Evolutionary conservation across 1,284 basidiomycete species (phyloP).

Genomic region (Trichosporon asahii): DNA sequence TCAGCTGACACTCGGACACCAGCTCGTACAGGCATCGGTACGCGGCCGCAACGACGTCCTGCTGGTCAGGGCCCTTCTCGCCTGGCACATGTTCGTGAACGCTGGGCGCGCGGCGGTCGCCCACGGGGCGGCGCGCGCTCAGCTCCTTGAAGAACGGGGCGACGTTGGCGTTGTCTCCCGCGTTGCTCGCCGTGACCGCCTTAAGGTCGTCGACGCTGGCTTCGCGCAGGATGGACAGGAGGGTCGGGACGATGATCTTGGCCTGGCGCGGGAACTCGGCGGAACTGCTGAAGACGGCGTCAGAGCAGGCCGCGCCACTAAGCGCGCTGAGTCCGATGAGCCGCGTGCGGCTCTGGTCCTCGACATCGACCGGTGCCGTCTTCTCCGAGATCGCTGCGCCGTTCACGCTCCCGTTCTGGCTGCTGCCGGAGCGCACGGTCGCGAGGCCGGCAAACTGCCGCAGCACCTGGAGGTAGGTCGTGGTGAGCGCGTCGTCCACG

Average conservation of each 20-base stretch:
- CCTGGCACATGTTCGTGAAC: constrained; percentile 83
- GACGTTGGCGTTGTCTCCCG: constrained; percentile 15
- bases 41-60: constrained; percentile 71
- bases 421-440: constrained; percentile 57
- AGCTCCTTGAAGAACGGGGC: constrained; percentile 78
- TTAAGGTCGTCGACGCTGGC: constrained; percentile 63
- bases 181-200: constrained; percentile 62
- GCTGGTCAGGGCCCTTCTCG: constrained; percentile 72
- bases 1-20: constrained; percentile 70
- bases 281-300: constrained; percentile 75
- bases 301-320: constrained; percentile 75
- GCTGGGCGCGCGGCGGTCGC: constrained; percentile 76
- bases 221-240: constrained; percentile 68
- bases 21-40: constrained; percentile 71
- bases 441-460: constrained; percentile 64
- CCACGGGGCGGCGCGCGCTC: constrained; percentile 62
- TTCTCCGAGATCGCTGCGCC: constrained; percentile 24
- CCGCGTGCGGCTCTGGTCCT: constrained; percentile 61
- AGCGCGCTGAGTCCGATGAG: constrained; percentile 82
- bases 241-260: constrained; percentile 66
- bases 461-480: constrained; percentile 68
- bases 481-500: constrained; percentile 67
- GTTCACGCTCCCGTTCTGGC: constrained; percentile 61
- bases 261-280: constrained; percentile 71
- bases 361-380: constrained; percentile 26